Evolutionary conservation across 148 eudicot genomes (phyloP), one percentile per base, ranked within the genome.

Genomic region (Rhododendron vialii): DNA sequence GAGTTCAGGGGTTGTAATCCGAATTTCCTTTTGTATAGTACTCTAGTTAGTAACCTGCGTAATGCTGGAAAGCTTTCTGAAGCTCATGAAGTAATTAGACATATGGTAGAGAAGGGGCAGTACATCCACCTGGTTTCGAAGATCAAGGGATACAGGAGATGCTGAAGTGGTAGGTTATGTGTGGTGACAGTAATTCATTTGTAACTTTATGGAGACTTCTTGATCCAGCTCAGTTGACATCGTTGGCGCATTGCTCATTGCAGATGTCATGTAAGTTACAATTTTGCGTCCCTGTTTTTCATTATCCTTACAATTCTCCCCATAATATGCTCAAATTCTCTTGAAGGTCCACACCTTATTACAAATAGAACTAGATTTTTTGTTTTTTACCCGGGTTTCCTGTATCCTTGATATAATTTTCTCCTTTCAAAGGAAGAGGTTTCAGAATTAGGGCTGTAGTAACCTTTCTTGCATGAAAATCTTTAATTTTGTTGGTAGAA

Each of bases 61-160:
- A 91, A 87, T 50, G 94, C 94, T 82, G 96, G 96, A 74, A 95
- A 91, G 89, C 88, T 90, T 86, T 91, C 91, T 36, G 90, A 92
- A 88, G 99, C 96, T 85, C 92, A 92, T 86, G 92, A 91, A 85
- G 88, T 93, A 20, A 88, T 94, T 87, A 92, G 87, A 76, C 89
- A 87, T 81, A 92, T 96, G 99, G 88, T 93, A 86, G 93, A 93
- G 69, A 96, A 94, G 86, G 99, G 99, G 86, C 92, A 87, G 57
- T 94, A 93, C 86, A 84, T 85, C 33, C 95, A 94, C 93, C 94
- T 94, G 45, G 88, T 91, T 69, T 88, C 92, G 13, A 93, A 89
- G 84, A 88, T 91, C 73, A 88, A 78, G 87, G 88, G 87, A 82
- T 93, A 90, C 85, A 90, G 87, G 81, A 92, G 92, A 91, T 90